These are phyloP conservation scores for Fibroporia radiculosa DNA, from an alignment of 768 basidiomycete genomes.

Conservation along the genomic window DNA sequence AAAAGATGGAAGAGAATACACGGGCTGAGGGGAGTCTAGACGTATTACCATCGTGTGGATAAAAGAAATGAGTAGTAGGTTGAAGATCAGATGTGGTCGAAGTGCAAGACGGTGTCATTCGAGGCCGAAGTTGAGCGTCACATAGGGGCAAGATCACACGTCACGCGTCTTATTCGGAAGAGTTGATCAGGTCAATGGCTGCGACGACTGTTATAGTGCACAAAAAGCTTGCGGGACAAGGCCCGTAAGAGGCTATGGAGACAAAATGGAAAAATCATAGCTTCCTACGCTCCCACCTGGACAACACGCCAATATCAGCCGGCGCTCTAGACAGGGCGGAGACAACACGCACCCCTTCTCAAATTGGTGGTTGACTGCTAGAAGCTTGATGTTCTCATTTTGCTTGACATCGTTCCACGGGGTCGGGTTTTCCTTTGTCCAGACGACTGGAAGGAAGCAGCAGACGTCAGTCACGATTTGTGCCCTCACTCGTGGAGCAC, in stretches of 20 bases:
- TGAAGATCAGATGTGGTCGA: background rate
- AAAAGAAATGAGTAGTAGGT: slow-evolving; percentile 6
- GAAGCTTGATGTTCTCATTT: slow-evolving; percentile 66
- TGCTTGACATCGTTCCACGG: slow-evolving; percentile 84
- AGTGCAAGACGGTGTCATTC: slow-evolving; percentile 3
- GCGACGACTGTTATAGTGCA: background rate
- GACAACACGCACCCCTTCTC: slow-evolving; percentile 50
- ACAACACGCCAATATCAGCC: slow-evolving; percentile 4
- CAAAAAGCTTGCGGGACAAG: background rate
- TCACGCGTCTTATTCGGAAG: slow-evolving; percentile 6
- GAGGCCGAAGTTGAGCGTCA: background rate
- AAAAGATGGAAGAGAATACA: slow-evolving; percentile 30
- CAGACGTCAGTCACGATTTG: background rate
- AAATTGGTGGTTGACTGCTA: slow-evolving; percentile 66
- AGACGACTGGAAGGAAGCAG: slow-evolving; percentile 34
- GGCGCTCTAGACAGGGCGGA: slow-evolving; percentile 6
- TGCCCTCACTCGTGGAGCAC: background rate
- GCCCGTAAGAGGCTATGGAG: background rate
- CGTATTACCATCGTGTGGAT: slow-evolving; percentile 31
- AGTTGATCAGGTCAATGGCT: background rate
- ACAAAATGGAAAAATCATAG: slow-evolving; percentile 40
- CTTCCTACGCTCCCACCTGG: slow-evolving; percentile 72
- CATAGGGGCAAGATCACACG: background rate
- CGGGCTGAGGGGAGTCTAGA: slow-evolving; percentile 34
- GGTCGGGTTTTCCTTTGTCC: slow-evolving; percentile 69